These are phyloP conservation scores for Apiospora pterosperma DNA, from an alignment of 2,329 filamentous ascomycete species.

Conservation along the genomic window DNA sequence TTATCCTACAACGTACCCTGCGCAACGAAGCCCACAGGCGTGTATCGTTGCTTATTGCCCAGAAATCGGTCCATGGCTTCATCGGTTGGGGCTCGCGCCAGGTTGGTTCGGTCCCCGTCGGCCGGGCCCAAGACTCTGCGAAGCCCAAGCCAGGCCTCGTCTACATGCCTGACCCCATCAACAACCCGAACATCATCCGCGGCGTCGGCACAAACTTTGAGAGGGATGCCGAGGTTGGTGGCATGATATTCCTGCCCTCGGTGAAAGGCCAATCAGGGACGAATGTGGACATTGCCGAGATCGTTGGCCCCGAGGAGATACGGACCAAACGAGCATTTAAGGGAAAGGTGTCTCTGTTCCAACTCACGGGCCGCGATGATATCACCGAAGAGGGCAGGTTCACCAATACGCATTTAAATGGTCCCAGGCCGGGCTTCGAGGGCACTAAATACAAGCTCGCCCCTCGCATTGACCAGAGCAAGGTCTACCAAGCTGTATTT, in stretches of 20 bases:
- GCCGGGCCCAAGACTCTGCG: slow-evolving; percentile 83
- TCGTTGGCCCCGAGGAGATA: slow-evolving; percentile 76
- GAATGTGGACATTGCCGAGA: slow-evolving; percentile 79
- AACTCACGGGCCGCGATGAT: slow-evolving; percentile 78
- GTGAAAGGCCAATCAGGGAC: slow-evolving; percentile 73
- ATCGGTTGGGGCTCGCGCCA: slow-evolving; percentile 83
- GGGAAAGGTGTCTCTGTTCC: slow-evolving; percentile 67
- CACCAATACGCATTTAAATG: slow-evolving; percentile 50
- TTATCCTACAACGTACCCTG: slow-evolving; percentile 88
- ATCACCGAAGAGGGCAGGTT: slow-evolving; percentile 65
- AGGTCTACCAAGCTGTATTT: slow-evolving; percentile 93
- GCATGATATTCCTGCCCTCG: slow-evolving; percentile 82
- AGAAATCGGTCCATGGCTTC: slow-evolving; percentile 92
- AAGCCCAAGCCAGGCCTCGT: slow-evolving; percentile 76
- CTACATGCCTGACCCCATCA: slow-evolving; percentile 84
- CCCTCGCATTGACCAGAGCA: slow-evolving; percentile 89
- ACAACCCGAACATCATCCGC: slow-evolving; percentile 77
- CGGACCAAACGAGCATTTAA: slow-evolving; percentile 86
- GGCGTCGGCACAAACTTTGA: slow-evolving; percentile 82
- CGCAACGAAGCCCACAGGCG: slow-evolving; percentile 83
- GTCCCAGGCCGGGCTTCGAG: slow-evolving; percentile 59
- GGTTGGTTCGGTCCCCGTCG: slow-evolving; percentile 89
- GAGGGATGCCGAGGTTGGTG: slow-evolving; percentile 70
- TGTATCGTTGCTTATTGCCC: slow-evolving; percentile 88
- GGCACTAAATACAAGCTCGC: slow-evolving; percentile 85